phyloP scores from a whole-genome alignment of 371 early-diverging fungal species.

The Haplosporangium sp. region DNA sequence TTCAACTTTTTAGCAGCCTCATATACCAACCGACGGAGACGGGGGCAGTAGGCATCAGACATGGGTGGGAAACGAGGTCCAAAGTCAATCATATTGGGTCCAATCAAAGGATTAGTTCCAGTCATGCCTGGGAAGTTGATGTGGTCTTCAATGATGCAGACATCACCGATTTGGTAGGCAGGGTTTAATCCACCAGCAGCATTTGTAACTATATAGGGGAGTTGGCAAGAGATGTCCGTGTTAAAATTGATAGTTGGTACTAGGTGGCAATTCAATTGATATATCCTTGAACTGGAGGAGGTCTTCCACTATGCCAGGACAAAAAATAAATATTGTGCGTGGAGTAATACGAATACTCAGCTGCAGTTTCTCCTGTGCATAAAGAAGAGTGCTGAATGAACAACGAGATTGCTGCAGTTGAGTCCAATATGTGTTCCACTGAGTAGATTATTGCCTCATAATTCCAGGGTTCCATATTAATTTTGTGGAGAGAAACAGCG shows the following conservation, averaged over 20 bases:
- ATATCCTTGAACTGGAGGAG: too few relatives aligned
- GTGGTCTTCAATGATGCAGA: conserved; percentile 92
- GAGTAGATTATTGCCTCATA: neutral
- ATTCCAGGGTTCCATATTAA: neutral
- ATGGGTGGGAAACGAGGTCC: conserved; percentile 95
- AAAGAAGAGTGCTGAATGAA: neutral
- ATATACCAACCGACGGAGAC: conserved; percentile 78
- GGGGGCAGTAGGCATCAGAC: conserved; percentile 90
- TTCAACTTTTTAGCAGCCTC: conserved; percentile 69
- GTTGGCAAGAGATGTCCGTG: neutral
- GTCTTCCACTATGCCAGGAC: too few relatives aligned
- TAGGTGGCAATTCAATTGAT: too few relatives aligned
- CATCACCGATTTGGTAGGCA: conserved; percentile 85
- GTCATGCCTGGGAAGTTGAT: conserved; percentile 86
- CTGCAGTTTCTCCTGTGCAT: neutral
- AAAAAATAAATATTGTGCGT: too few relatives aligned
- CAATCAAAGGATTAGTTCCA: conserved; percentile 86
- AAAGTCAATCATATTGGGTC: conserved; percentile 85
- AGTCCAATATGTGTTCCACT: too few relatives aligned
- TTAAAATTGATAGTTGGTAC: too few relatives aligned
- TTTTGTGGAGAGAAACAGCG: neutral
- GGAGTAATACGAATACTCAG: too few relatives aligned
- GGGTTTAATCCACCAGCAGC: conserved; percentile 93
- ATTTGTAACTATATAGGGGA: conserved; percentile 78
- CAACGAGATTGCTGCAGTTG: too few relatives aligned